Conservation (phyloP, 192 early-diverging fungal genomes). For the Irineochytrium annulatum region DNA sequence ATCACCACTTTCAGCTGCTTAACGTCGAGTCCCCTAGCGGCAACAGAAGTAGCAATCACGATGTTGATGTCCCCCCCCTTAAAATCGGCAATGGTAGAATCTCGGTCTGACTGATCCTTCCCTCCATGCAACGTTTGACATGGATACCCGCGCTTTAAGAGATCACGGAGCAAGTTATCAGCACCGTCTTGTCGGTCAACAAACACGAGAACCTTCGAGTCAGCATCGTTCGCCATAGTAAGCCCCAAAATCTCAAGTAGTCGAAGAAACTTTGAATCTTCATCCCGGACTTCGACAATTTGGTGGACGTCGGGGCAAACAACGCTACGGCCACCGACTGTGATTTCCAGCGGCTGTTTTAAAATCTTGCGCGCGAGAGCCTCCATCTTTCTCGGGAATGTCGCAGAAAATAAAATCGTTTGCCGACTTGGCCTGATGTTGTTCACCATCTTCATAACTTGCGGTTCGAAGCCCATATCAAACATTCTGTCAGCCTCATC, state of each 20-base stretch:
- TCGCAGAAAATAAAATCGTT: conserved; percentile 90
- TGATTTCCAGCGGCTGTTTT: conserved; percentile 86
- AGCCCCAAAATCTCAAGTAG: conserved; percentile 85
- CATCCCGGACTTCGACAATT: conserved; percentile 79
- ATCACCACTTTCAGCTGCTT: conserved; percentile 89
- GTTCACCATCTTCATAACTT: conserved; percentile 94
- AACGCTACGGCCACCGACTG: conserved; percentile 88
- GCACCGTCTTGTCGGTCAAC: conserved; percentile 94
- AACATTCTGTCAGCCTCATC: conserved; percentile 99
- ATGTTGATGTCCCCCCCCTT: conserved; percentile 85
- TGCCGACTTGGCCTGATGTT: conserved; percentile 84
- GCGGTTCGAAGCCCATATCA: conserved; percentile 98
- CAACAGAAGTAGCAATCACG: conserved; percentile 94
- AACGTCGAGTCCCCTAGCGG: conserved; percentile 92
- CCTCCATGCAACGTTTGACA: conserved; percentile 94
- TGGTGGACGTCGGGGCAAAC: conserved; percentile 85
- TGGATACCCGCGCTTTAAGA: conserved; percentile 78
- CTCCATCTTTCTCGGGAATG: conserved; percentile 95
- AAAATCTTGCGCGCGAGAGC: conserved; percentile 90
- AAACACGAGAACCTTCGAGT: conserved; percentile 81
- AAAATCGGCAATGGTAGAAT: conserved; percentile 91
- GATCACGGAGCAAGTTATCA: conserved; percentile 79
- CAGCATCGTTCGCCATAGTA: conserved; percentile 62
- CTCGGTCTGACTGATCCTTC: conserved; percentile 68
- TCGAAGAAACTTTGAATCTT: conserved; percentile 85